Percentiles rank a stretch among this genome's conserved stretches.
phyloP scores from a whole-genome alignment of 805 yeast genomes.

The Myxozyma neotropica region DNA sequence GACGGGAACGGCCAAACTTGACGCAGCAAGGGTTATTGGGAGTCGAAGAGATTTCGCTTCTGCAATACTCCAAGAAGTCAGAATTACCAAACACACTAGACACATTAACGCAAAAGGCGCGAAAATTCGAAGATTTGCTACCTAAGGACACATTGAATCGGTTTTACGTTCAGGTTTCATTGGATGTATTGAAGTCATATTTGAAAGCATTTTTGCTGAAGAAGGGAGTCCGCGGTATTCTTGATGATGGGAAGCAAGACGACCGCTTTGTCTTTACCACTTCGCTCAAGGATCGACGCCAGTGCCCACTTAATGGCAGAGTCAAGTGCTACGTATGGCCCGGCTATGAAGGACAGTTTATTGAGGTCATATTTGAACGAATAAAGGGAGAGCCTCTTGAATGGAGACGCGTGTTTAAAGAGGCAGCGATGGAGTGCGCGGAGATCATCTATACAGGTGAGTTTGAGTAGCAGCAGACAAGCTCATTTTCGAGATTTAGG shows the following conservation, averaged over 20 bases:
- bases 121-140: slow-evolving; percentile 36
- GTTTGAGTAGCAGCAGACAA: background rate
- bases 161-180: slow-evolving; percentile 52
- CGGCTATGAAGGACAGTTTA: slow-evolving; percentile 37
- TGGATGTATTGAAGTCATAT: slow-evolving; percentile 49
- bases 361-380: slow-evolving; percentile 57
- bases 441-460: slow-evolving; percentile 29
- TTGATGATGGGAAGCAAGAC: slow-evolving; percentile 35
- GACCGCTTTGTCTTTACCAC: slow-evolving; percentile 16
- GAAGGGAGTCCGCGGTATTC: slow-evolving; percentile 41
- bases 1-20: background rate
- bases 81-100: slow-evolving; percentile 31
- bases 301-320: slow-evolving; percentile 35
- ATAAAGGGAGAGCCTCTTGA: slow-evolving; percentile 70
- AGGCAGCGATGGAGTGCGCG: slow-evolving; percentile 54
- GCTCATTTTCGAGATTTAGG: too few species aligned
- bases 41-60: slow-evolving; percentile 4
- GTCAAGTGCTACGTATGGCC: slow-evolving; percentile 27
- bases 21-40: background rate
- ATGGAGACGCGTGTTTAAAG: slow-evolving; percentile 69
- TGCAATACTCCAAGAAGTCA: slow-evolving; percentile 24
- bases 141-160: slow-evolving; percentile 54
- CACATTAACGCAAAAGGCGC: slow-evolving; percentile 36
- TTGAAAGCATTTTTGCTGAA: slow-evolving; percentile 49
- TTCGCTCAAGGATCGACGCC: slow-evolving; percentile 32